phyloP scores from a whole-genome alignment of 2,329 filamentous ascomycete species.

The Neonectria magnoliae region DNA sequence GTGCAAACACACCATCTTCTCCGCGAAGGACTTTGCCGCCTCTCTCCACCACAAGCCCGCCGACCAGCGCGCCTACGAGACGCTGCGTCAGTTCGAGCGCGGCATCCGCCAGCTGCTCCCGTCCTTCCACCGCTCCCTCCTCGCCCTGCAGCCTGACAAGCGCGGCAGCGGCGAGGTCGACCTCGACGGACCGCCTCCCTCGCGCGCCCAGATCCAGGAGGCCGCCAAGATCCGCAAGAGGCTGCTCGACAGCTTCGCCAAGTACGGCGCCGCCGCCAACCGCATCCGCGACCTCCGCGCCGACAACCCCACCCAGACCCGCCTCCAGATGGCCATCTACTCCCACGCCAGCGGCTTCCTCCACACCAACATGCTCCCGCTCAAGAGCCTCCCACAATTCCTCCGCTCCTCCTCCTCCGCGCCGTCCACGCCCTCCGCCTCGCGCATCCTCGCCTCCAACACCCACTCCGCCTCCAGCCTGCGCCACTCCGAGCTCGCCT shows the following conservation, averaged over 20 bases:
- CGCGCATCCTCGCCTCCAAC: constrained; percentile 47
- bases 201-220: constrained; percentile 78
- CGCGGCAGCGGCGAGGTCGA: constrained; percentile 51
- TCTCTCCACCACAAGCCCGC: constrained; percentile 75
- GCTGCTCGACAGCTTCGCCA: constrained; percentile 86
- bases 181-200: constrained; percentile 56
- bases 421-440: constrained; percentile 39
- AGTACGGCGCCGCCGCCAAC: constrained; percentile 85
- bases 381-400: constrained; percentile 78
- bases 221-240: constrained; percentile 90
- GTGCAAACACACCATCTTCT: constrained; percentile 73
- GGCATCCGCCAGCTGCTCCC: constrained; percentile 86
- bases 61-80: constrained; percentile 84
- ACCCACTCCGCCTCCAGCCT: constrained; percentile 51
- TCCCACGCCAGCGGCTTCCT: constrained; percentile 84
- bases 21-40: constrained; percentile 79
- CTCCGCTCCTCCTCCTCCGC: constrained; percentile 59
- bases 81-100: constrained; percentile 85
- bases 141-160: constrained; percentile 71
- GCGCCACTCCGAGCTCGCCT: constrained; percentile 59
- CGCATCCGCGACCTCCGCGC: constrained; percentile 83
- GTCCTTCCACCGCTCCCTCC: constrained; percentile 81
- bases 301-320: constrained; percentile 74
- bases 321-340: constrained; percentile 84
- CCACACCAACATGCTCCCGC: constrained; percentile 88